phyloP scores from a whole-genome alignment of 2,329 filamentous ascomycete genomes.

The Cladosporium oxysporum region DNA sequence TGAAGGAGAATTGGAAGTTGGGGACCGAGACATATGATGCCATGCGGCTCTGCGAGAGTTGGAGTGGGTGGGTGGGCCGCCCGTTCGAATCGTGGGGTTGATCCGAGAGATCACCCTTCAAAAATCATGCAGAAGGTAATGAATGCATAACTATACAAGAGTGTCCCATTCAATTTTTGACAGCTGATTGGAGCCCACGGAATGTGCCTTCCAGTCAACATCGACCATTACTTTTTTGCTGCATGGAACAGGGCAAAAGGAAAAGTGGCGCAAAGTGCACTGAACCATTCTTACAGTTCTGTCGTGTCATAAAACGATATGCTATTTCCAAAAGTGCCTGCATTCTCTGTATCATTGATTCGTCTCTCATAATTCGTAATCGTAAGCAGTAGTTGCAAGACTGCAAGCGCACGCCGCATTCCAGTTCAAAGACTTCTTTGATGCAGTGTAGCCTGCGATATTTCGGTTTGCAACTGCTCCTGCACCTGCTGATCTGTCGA shows the following conservation, averaged over 20 bases:
- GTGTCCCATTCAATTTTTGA: background rate
- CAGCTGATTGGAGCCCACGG: background rate
- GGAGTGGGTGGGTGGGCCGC: background rate
- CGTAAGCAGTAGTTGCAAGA: background rate
- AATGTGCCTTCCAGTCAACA: background rate
- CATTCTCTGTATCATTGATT: background rate
- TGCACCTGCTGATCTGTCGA: constrained; percentile 5
- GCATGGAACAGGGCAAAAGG: background rate
- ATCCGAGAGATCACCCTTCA: background rate
- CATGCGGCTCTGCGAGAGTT: background rate
- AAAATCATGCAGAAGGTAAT: background rate
- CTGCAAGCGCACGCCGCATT: background rate
- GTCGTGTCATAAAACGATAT: background rate
- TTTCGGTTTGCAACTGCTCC: constrained; percentile 9
- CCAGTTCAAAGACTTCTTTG: background rate
- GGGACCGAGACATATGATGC: constrained; percentile 6
- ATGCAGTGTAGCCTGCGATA: constrained; percentile 6
- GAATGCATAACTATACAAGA: background rate
- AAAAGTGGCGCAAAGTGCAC: background rate
- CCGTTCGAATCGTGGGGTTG: background rate
- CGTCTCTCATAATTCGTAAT: constrained; percentile 1
- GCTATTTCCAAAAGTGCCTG: background rate
- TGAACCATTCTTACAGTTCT: background rate
- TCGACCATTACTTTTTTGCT: background rate
- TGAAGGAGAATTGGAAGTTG: background rate